Percentiles rank a stretch among this genome's conserved stretches.
phyloP scores from a whole-genome alignment of 2,329 filamentous ascomycete species.

The Fragosphaeria purpurea region DNA sequence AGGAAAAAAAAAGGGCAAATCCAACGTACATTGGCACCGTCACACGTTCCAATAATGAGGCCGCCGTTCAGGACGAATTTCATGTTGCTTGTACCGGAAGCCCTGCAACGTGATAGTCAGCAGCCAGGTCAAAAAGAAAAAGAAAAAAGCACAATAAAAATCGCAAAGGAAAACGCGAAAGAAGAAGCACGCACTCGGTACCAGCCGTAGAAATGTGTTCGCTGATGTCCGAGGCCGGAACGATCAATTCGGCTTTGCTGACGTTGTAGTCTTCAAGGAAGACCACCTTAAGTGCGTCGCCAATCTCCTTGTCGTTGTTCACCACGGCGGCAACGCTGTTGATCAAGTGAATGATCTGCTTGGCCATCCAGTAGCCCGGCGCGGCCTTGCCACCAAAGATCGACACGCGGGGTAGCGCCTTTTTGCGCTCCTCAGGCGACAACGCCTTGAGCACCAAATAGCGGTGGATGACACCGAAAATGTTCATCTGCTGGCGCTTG shows the following conservation, averaged over 20 bases:
- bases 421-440: constrained; percentile 75
- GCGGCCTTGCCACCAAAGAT: constrained; percentile 98
- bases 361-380: constrained; percentile 99
- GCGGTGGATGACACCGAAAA: constrained; percentile 93
- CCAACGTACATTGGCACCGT: constrained; percentile 80
- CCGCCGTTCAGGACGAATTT: constrained; percentile 98
- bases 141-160: neutral
- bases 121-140: neutral
- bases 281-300: constrained; percentile 90
- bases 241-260: constrained; percentile 96
- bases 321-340: constrained; percentile 84
- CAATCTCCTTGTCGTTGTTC: constrained; percentile 86
- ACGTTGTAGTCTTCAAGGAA: constrained; percentile 99
- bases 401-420: constrained; percentile 75
- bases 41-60: constrained; percentile 93
- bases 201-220: constrained; percentile 98
- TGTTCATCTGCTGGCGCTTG: constrained; percentile 98
- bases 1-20: neutral
- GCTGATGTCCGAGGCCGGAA: constrained; percentile 87
- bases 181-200: constrained; percentile 54
- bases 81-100: constrained; percentile 92
- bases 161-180: neutral
- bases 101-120: constrained; percentile 27
- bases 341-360: constrained; percentile 95
- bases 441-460: constrained; percentile 84